phyloP scores from a whole-genome alignment of 805 yeast genomes.

The Metschnikowia henanensis region DNA sequence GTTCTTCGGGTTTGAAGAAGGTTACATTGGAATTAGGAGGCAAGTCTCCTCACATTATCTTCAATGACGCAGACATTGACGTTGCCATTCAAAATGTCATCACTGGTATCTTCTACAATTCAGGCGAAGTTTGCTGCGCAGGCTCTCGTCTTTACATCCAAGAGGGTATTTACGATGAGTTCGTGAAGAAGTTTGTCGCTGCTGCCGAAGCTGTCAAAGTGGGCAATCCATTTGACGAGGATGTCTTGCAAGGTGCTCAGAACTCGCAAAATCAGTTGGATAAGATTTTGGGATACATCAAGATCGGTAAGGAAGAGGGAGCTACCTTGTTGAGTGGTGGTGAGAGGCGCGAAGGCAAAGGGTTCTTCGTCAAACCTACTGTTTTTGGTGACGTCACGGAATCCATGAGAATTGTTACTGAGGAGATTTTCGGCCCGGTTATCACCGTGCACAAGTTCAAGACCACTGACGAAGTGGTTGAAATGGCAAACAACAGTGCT shows the following conservation, averaged over 20 bases:
- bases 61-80: constrained; percentile 80
- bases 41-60: constrained; percentile 89
- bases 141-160: constrained; percentile 91
- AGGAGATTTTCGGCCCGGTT: constrained; percentile 96
- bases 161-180: constrained; percentile 77
- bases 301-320: constrained; percentile 80
- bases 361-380: constrained; percentile 77
- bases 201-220: constrained; percentile 56
- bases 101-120: constrained; percentile 85
- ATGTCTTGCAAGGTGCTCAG: constrained; percentile 88
- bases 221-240: constrained; percentile 84
- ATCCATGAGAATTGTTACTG: constrained; percentile 73
- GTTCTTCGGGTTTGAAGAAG: constrained; percentile 72
- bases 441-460: constrained; percentile 80
- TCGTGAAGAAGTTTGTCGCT: constrained; percentile 59
- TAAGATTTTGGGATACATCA: constrained; percentile 74
- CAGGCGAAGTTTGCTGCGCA: constrained; percentile 96
- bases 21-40: constrained; percentile 96
- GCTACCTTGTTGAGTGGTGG: constrained; percentile 85
- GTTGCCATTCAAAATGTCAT: constrained; percentile 75
- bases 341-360: constrained; percentile 47
- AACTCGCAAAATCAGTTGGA: constrained; percentile 78
- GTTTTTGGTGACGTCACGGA: constrained; percentile 79
- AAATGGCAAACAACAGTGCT: constrained; percentile 72
- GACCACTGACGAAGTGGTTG: constrained; percentile 78